These are phyloP conservation scores for Nakazawaea anatomiae DNA, from an alignment of 805 yeast species.

Conservation along the genomic window DNA sequence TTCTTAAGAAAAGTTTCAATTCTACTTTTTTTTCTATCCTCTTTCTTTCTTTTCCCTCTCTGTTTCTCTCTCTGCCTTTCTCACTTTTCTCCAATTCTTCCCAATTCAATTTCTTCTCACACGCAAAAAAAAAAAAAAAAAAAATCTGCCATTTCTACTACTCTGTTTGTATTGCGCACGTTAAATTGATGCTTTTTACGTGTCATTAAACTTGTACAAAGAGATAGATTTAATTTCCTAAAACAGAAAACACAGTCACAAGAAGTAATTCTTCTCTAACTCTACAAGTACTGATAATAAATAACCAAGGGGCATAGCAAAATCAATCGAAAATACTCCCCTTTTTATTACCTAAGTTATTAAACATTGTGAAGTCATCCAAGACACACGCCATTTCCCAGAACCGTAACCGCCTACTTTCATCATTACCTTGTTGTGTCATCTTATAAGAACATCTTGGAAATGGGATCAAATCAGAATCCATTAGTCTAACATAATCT, in stretches of 20 bases:
- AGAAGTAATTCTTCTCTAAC: not conserved
- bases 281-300: not conserved
- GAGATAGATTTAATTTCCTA: not conserved
- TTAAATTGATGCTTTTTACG: not conserved
- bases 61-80: not conserved
- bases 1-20: slow-evolving; percentile 3
- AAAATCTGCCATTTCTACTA: not conserved
- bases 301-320: not conserved
- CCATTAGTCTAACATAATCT: not conserved
- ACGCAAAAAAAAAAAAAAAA: slow-evolving; percentile 2
- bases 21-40: not conserved
- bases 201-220: not conserved
- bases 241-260: slow-evolving; percentile 10
- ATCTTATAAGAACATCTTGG: not conserved
- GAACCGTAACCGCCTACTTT: not conserved
- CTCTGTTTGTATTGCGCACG: not conserved
- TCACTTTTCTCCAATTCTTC: not conserved
- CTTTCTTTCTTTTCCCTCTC: not conserved
- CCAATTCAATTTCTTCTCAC: not conserved
- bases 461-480: not conserved
- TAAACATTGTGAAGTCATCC: not conserved
- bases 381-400: not conserved
- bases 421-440: not conserved
- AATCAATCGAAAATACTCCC: slow-evolving; percentile 6
- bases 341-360: slow-evolving; percentile 1